Conservation (phyloP, 202 grass and related monocot species). For the Saccharum hybrid region DNA sequence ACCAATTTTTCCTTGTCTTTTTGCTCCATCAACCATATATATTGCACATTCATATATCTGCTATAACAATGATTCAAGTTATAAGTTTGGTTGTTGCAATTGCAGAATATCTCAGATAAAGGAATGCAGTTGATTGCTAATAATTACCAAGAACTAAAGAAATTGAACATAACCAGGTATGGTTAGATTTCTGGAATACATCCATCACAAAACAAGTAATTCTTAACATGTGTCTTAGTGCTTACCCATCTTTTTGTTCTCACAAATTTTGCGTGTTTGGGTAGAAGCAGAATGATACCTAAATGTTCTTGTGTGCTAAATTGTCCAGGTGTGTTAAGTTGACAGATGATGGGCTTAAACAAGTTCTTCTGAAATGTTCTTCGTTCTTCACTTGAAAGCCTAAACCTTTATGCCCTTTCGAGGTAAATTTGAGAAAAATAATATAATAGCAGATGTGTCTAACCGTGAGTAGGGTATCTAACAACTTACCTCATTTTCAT, state of each 20-base stretch:
- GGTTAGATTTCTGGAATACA: slow-evolving; percentile 22
- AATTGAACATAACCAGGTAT: slow-evolving; percentile 92
- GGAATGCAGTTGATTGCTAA: slow-evolving; percentile 70
- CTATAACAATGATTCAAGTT: not conserved
- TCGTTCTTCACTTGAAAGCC: slow-evolving; percentile 74
- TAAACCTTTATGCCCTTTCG: slow-evolving; percentile 94
- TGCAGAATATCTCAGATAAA: slow-evolving; percentile 81
- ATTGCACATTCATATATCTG: not conserved
- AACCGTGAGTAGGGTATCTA: slow-evolving; percentile 32
- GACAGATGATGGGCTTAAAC: slow-evolving; percentile 73
- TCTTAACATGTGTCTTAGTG: slow-evolving; percentile 1
- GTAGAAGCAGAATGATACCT: slow-evolving; percentile 24
- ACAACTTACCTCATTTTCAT: slow-evolving; percentile 43
- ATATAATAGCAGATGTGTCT: slow-evolving; percentile 8
- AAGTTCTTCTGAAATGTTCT: slow-evolving; percentile 80
- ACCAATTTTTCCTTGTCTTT: not conserved
- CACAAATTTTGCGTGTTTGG: not conserved
- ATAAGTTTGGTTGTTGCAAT: slow-evolving; percentile 26
- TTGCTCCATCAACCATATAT: not conserved
- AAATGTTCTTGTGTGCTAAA: slow-evolving; percentile 34
- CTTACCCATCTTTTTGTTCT: slow-evolving; percentile 22
- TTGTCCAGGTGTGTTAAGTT: slow-evolving; percentile 86
- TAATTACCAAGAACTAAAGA: slow-evolving; percentile 65
- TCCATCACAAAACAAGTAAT: slow-evolving; percentile 4
- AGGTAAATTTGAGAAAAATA: slow-evolving; percentile 51